phyloP scores from a whole-genome alignment of 768 basidiomycete genomes.

The Lanmaoa pseudosensibilis region DNA sequence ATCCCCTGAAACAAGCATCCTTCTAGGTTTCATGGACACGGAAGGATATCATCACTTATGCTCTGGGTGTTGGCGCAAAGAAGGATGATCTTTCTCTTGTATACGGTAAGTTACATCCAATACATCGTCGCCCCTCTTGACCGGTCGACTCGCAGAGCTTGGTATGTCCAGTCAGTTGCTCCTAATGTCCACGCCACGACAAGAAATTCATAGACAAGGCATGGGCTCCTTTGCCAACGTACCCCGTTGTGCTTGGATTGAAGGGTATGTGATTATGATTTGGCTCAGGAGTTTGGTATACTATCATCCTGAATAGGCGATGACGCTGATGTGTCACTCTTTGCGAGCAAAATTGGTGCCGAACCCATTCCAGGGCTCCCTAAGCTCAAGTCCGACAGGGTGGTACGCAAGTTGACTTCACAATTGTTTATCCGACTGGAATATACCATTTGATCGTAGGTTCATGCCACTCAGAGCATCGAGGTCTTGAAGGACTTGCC shows the following conservation, averaged over 20 bases:
- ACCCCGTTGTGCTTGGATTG: constrained; percentile 74
- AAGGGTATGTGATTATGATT: constrained; percentile 46
- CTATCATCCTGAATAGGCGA: constrained; percentile 38
- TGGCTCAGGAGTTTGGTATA: background rate
- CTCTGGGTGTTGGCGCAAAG: constrained; percentile 81
- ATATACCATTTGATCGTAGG: constrained; percentile 38
- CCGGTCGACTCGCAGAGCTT: constrained; percentile 42
- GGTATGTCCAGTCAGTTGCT: constrained; percentile 33
- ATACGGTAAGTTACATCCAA: constrained; percentile 53
- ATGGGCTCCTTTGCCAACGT: constrained; percentile 81
- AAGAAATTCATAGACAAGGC: constrained; percentile 47
- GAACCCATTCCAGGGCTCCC: constrained; percentile 65
- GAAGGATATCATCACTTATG: constrained; percentile 78
- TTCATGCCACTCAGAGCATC: constrained; percentile 79
- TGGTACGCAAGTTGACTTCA: constrained; percentile 44
- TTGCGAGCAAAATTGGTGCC: constrained; percentile 46
- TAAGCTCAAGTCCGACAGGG: constrained; percentile 62
- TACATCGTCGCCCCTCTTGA: background rate
- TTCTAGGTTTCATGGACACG: constrained; percentile 79
- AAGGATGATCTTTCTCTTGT: constrained; percentile 65
- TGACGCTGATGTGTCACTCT: constrained; percentile 67
- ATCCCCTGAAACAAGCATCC: background rate
- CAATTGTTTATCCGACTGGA: background rate
- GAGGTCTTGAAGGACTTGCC: constrained; percentile 81
- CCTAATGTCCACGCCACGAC: background rate